These are phyloP conservation scores for Aureobasidium sp. DNA, from an alignment of 2,329 filamentous ascomycete species.

Conservation along the genomic window DNA sequence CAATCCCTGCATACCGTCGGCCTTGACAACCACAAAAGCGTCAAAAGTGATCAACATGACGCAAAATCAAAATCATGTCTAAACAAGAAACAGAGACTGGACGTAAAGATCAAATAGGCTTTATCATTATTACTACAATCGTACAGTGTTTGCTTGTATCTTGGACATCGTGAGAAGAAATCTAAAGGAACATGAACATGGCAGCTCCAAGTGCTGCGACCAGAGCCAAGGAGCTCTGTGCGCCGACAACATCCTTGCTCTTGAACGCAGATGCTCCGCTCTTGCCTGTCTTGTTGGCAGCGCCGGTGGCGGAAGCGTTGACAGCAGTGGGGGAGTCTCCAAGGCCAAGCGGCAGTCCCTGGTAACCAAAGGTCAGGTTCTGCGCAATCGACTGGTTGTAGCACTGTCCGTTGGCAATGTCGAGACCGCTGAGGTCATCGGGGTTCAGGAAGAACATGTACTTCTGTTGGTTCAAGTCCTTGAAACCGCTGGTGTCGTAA, in stretches of 20 bases:
- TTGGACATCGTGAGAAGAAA: not conserved
- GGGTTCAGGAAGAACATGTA: conserved; percentile 77
- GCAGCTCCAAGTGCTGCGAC: conserved; percentile 12
- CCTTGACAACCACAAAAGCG: not conserved
- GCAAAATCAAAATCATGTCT: not conserved
- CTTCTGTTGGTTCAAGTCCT: conserved; percentile 54
- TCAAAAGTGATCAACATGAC: not conserved
- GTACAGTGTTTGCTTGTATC: not conserved
- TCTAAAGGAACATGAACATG: conserved; percentile 16
- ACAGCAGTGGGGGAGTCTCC: conserved; percentile 11
- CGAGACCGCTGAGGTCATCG: conserved; percentile 59
- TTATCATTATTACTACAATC: conserved; percentile 7
- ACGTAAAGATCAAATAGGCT: not conserved
- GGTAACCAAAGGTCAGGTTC: conserved; percentile 64
- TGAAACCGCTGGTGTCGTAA: conserved; percentile 67
- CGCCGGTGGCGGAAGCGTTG: conserved; percentile 18
- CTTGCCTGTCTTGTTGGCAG: conserved; percentile 17
- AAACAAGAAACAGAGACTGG: not conserved
- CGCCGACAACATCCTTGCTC: conserved; percentile 12
- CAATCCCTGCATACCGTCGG: not conserved
- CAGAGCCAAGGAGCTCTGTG: conserved; percentile 12
- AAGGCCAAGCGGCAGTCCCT: conserved; percentile 38
- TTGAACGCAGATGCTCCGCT: conserved; percentile 11
- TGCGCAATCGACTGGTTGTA: conserved; percentile 58
- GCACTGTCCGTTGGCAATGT: conserved; percentile 63